phyloP scores from a whole-genome alignment of 1,284 basidiomycete species.

The Leucocoprinus gongylophorus region DNA sequence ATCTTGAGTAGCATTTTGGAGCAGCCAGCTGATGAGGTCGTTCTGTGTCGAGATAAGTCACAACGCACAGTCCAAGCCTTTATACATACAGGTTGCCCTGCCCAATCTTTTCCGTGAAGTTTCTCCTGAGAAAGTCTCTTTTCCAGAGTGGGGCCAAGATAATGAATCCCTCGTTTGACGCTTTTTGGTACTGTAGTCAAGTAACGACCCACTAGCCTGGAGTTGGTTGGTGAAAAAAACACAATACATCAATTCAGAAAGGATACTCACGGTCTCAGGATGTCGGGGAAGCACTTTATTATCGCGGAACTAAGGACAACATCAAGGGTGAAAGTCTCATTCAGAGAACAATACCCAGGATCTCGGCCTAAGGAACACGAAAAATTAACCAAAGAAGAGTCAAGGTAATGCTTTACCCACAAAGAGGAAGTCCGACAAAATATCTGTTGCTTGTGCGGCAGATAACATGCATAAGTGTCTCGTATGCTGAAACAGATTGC shows the following conservation, averaged over 20 bases:
- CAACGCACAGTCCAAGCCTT: too few species aligned
- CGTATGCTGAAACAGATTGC: constrained; percentile 18
- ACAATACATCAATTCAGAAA: too few species aligned
- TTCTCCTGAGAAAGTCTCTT: constrained; percentile 29
- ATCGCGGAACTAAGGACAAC: constrained; percentile 24
- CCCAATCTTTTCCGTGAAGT: neutral
- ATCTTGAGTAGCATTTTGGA: neutral
- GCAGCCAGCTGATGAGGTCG: neutral
- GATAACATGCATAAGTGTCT: constrained; percentile 35
- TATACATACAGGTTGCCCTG: too few species aligned
- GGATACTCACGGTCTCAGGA: constrained; percentile 33
- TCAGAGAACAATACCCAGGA: constrained; percentile 32
- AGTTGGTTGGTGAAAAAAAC: neutral
- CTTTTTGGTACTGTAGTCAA: constrained; percentile 21
- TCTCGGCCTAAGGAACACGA: constrained; percentile 29
- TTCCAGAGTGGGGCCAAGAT: constrained; percentile 35
- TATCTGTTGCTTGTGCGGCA: constrained; percentile 32
- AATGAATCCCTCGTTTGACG: too few species aligned
- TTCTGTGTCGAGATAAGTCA: too few species aligned
- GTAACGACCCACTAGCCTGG: constrained; percentile 24
- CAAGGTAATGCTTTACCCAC: constrained; percentile 18
- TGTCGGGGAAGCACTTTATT: constrained; percentile 31
- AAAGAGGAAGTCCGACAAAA: constrained; percentile 34
- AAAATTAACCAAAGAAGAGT: neutral
- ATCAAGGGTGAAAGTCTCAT: constrained; percentile 32